Percentiles rank a stretch among this genome's conserved stretches.
Evolutionary conservation across 345 rosid genomes (phyloP).

Genomic region (Gossypioides kirkii): DNA sequence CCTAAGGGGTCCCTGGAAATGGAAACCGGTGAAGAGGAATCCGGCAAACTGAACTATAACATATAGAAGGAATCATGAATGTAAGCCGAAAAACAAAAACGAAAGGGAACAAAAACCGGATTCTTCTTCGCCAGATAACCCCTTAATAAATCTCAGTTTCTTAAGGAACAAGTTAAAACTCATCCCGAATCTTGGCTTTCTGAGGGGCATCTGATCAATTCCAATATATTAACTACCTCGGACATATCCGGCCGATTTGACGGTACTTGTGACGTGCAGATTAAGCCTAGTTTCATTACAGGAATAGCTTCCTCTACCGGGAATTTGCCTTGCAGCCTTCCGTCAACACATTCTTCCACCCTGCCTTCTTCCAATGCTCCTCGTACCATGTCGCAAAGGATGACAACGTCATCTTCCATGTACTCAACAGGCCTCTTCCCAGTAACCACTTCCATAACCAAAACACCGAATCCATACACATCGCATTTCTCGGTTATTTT

Average conservation of each 20-base stretch:
- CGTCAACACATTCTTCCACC: conserved; percentile 80
- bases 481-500: conserved; percentile 96
- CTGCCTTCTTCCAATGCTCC: conserved; percentile 85
- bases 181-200: conserved; percentile 68
- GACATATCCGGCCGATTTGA: conserved; percentile 98
- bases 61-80: conserved; percentile 38
- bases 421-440: conserved; percentile 97
- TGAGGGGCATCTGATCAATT: conserved; percentile 82
- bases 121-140: conserved; percentile 69
- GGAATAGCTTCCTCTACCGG: conserved; percentile 86
- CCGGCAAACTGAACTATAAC: conserved; percentile 39
- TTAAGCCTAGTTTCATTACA: conserved; percentile 80
- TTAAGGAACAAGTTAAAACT: conserved; percentile 22
- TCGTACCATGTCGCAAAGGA: conserved; percentile 90
- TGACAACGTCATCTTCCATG: conserved; percentile 98
- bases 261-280: conserved; percentile 96
- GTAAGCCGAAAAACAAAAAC: conserved; percentile 18
- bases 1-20: conserved; percentile 28
- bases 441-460: conserved; percentile 75
- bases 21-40: conserved; percentile 82
- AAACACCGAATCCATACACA: conserved; percentile 85
- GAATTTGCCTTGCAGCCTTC: conserved; percentile 58
- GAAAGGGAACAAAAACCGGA: conserved; percentile 48
- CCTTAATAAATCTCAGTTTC: conserved; percentile 19
- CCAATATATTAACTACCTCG: conserved; percentile 90